Evolutionary conservation across 1,284 basidiomycete species (phyloP).

Genomic region (Ceratobasidium sp.): DNA sequence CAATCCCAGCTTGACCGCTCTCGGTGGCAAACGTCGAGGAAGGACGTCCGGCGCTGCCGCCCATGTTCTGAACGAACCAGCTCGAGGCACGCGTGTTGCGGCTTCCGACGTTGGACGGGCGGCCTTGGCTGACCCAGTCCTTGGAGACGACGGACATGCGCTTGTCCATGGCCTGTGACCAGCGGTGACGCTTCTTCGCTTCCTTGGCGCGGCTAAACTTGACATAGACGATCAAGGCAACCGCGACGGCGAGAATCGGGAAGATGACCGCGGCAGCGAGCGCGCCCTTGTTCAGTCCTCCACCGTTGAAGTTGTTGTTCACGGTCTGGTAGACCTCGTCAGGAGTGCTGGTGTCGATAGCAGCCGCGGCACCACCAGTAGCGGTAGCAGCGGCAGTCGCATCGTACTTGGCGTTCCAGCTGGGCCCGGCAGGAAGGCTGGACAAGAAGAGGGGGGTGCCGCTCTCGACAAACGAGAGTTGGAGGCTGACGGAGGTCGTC

Average conservation of each 20-base stretch:
- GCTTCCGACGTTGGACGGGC: slow-evolving; percentile 65
- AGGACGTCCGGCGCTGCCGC: slow-evolving; percentile 53
- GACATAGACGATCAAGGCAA: slow-evolving; percentile 62
- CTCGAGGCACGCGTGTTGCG: slow-evolving; percentile 50
- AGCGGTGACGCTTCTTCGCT: slow-evolving; percentile 68
- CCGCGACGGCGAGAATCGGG: slow-evolving; percentile 64
- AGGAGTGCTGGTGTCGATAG: slow-evolving; percentile 55
- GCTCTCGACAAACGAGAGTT: slow-evolving; percentile 69
- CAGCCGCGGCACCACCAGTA: slow-evolving; percentile 49
- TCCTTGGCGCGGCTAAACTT: slow-evolving; percentile 64
- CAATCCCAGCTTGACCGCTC: slow-evolving; percentile 52
- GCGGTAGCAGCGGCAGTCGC: slow-evolving; percentile 47
- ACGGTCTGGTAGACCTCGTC: slow-evolving; percentile 47
- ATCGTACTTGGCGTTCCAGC: slow-evolving; percentile 72
- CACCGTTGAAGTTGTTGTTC: slow-evolving; percentile 40
- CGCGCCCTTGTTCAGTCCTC: slow-evolving; percentile 63
- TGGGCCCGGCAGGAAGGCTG: slow-evolving; percentile 69
- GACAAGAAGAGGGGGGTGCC: slow-evolving; percentile 64
- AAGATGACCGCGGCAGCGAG: slow-evolving; percentile 80
- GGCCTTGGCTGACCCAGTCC: slow-evolving; percentile 76
- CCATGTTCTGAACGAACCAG: slow-evolving; percentile 48
- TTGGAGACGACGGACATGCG: slow-evolving; percentile 81
- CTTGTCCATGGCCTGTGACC: slow-evolving; percentile 75
- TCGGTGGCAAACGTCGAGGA: slow-evolving; percentile 57
- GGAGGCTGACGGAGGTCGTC: slow-evolving; percentile 61